Evolutionary conservation across 1,139 yeast species (phyloP), one percentile per base, ranked within the genome.

Genomic region (Sporopachydermia cereana): DNA sequence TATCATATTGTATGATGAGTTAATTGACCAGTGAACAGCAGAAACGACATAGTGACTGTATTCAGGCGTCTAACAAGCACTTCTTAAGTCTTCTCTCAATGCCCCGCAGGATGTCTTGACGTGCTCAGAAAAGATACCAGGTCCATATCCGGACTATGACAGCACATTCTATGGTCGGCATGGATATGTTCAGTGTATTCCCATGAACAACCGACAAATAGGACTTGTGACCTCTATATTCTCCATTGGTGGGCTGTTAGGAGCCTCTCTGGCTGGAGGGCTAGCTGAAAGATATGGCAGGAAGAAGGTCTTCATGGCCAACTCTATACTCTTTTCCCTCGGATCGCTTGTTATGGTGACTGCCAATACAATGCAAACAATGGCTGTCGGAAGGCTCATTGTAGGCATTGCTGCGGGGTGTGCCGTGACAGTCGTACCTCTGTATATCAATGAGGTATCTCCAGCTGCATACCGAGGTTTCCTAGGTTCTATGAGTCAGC

Each of bases 221-320:
- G 97, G 96, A 0, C 62, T 83, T 24, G 79, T 81, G n/a, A 88
- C 95, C 0, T 79, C 95, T 0, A 74, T 84, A 24, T 86, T 83
- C 61, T 79, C 93, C 36, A 69, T 89, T 47, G 97, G 98, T 5
- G 97, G 97, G 0, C 67, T 89, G 21, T 46, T 82, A 4, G 88
- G 95, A 1, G 85, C 96, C 0, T 66, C 80, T 7, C 66, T 75
- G 53, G 84, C 88, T 2, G 91, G 95, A 0, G 54, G 66, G 9
- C 50, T 84, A n/a, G 82, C 95, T 12, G 84, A 84, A 52, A 56
- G 56, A 27, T 62, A 70, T 44, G 97, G 97, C 2, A 69, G 96
- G 39, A 74, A 72, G 52, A 62, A 64, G 24, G 64, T 82, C 2
- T 72, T 82, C 41, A 59, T 80, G 41, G 46, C 72, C n/a, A 80